Evolutionary conservation across 345 rosid genomes (phyloP).

Genomic region (Camelina laxa): DNA sequence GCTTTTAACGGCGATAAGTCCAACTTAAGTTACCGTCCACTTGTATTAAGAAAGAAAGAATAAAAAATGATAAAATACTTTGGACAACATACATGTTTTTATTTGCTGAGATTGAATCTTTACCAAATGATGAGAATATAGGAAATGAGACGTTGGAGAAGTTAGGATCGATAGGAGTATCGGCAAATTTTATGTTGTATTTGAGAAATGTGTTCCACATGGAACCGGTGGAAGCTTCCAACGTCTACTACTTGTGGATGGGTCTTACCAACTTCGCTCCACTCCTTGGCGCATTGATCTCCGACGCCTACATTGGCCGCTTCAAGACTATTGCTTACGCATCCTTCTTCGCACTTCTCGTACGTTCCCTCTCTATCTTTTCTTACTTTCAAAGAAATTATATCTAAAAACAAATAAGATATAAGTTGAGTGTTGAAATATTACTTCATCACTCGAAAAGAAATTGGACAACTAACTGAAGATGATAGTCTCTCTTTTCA

Average conservation of each 20-base stretch:
- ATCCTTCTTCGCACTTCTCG: conserved; percentile 62
- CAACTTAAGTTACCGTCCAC: conserved; percentile 3
- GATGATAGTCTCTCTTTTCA: background rate
- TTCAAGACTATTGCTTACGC: conserved; percentile 59
- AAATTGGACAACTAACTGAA: no score
- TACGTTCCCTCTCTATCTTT: conserved; percentile 37
- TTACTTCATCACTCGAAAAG: no score
- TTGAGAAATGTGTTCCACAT: conserved; percentile 54
- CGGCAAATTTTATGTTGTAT: conserved; percentile 64
- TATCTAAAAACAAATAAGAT: background rate
- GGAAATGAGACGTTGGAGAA: conserved; percentile 84
- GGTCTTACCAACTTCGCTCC: conserved; percentile 62
- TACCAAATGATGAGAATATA: conserved; percentile 21
- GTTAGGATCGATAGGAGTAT: conserved; percentile 58
- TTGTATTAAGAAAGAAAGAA: background rate
- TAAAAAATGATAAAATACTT: background rate
- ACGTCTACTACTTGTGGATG: conserved; percentile 58
- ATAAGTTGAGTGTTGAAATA: no score
- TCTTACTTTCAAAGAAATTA: background rate
- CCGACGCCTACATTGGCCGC: conserved; percentile 61
- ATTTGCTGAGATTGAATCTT: conserved; percentile 10
- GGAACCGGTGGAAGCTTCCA: conserved; percentile 55
- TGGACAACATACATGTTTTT: background rate
- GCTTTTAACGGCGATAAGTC: background rate
- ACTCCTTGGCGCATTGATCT: conserved; percentile 63